A percentile compares a stretch with the other conserved stretches of the same genome.
phyloP scores from a whole-genome alignment of 2,329 filamentous ascomycete genomes.

The Aschersonia sp. region DNA sequence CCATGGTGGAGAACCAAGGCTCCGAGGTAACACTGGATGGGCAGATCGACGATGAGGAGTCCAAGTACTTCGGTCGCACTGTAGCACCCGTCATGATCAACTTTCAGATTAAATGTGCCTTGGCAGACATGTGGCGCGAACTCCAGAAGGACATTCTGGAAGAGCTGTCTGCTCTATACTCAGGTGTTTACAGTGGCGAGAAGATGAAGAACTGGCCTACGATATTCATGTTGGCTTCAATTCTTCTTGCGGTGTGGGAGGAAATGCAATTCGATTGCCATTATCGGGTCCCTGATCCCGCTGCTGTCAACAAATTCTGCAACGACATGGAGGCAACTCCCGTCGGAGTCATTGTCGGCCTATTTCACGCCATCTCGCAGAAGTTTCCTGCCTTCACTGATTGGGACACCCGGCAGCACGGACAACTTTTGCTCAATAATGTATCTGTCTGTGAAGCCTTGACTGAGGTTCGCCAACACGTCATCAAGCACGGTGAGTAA shows the following conservation, averaged over 20 bases:
- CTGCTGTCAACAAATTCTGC: slow-evolving; percentile 87
- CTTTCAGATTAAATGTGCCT: slow-evolving; percentile 95
- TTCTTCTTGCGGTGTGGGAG: slow-evolving; percentile 90
- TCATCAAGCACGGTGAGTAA: slow-evolving; percentile 79
- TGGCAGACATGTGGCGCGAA: slow-evolving; percentile 97
- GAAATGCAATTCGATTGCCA: slow-evolving; percentile 98
- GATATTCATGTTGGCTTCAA: slow-evolving; percentile 92
- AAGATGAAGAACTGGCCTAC: slow-evolving; percentile 98
- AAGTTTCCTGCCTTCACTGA: slow-evolving; percentile 87
- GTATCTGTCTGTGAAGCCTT: slow-evolving; percentile 84
- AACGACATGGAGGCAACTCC: slow-evolving; percentile 92
- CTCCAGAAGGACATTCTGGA: slow-evolving; percentile 92
- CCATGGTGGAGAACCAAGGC: slow-evolving; percentile 80
- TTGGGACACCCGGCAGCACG: slow-evolving; percentile 87
- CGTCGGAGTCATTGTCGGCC: slow-evolving; percentile 87
- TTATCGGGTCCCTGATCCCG: slow-evolving; percentile 77
- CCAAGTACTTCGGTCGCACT: slow-evolving; percentile 79
- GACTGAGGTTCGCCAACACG: slow-evolving; percentile 88
- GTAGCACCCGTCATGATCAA: slow-evolving; percentile 98
- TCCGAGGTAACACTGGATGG: slow-evolving; percentile 67
- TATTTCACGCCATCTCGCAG: slow-evolving; percentile 96
- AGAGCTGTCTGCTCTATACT: slow-evolving; percentile 84
- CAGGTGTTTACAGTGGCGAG: slow-evolving; percentile 94
- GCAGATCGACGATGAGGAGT: slow-evolving; percentile 73
- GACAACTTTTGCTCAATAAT: slow-evolving; percentile 83